Evolutionary conservation across 73 alveolate genomes (phyloP).

Genomic region (Stentor coeruleus): DNA sequence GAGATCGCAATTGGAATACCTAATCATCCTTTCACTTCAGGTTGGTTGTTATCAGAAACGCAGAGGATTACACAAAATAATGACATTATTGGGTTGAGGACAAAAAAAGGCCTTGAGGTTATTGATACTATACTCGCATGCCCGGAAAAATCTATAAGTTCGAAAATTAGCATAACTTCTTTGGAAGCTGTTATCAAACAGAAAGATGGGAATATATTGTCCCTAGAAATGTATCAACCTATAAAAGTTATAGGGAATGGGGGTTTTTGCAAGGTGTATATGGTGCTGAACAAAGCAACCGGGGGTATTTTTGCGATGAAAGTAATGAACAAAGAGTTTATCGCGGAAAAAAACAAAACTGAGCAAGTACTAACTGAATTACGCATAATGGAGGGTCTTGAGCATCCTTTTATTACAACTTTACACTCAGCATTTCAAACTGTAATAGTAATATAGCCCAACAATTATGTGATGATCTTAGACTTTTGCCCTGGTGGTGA

Average conservation of each 20-base stretch:
- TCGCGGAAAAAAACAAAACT: constrained; percentile 42
- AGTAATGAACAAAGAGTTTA: constrained; percentile 64
- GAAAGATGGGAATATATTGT: no score
- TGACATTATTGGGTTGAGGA: no score
- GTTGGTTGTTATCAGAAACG: no score
- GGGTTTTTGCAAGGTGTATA: constrained; percentile 73
- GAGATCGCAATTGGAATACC: no score
- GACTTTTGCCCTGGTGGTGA: constrained; percentile 91
- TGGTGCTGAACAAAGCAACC: constrained; percentile 57
- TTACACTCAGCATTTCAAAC: constrained; percentile 68
- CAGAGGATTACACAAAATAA: no score
- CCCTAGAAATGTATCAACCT: no score
- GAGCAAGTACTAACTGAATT: constrained; percentile 41
- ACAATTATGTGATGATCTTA: constrained; percentile 55
- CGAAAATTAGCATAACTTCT: no score
- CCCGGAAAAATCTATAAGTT: no score
- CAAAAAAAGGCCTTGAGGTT: no score
- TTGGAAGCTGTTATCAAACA: no score
- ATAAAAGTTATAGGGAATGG: constrained; percentile 82
- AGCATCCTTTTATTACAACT: constrained; percentile 51
- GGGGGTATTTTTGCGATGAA: constrained; percentile 81
- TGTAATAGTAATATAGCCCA: constrained; percentile 62
- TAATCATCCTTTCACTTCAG: no score
- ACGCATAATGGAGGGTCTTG: constrained; percentile 33
- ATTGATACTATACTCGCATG: no score